Evolutionary conservation across 148 eudicot species (phyloP).

Genomic region (Pouteria glomerata): DNA sequence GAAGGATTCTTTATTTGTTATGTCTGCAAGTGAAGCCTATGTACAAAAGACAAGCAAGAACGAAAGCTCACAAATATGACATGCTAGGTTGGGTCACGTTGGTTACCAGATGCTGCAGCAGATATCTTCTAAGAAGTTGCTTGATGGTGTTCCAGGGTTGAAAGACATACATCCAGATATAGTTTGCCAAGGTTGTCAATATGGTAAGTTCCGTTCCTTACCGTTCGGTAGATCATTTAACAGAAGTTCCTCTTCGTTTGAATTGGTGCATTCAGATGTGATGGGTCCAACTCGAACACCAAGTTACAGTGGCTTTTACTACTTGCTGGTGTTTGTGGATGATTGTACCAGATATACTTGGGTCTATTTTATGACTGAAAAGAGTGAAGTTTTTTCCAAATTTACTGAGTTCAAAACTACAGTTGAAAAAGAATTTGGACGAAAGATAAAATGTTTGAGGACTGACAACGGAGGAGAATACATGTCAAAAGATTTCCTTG

Average conservation of each 20-base stretch:
- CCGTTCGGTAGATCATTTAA: conserved; percentile 12
- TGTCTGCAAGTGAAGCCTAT: conserved; percentile 16
- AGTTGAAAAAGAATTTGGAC: conserved; percentile 10
- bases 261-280: conserved; percentile 17
- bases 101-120: too few species aligned
- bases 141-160: too few species aligned
- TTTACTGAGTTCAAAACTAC: conserved; percentile 7
- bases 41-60: conserved; percentile 13
- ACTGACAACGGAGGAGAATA: too few species aligned
- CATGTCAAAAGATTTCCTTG: background rate
- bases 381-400: conserved; percentile 6
- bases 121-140: too few species aligned
- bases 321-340: conserved; percentile 17
- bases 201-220: too few species aligned
- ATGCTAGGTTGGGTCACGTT: too few species aligned
- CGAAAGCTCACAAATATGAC: too few species aligned
- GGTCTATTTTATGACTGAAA: conserved; percentile 6
- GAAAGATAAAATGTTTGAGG: background rate
- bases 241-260: background rate
- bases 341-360: too few species aligned
- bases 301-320: conserved; percentile 9
- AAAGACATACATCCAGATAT: too few species aligned
- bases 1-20: conserved; percentile 1
- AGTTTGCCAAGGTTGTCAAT: too few species aligned
- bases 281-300: conserved; percentile 18